Evolutionary conservation across 768 basidiomycete genomes (phyloP).

Genomic region (Podaxis sp.): DNA sequence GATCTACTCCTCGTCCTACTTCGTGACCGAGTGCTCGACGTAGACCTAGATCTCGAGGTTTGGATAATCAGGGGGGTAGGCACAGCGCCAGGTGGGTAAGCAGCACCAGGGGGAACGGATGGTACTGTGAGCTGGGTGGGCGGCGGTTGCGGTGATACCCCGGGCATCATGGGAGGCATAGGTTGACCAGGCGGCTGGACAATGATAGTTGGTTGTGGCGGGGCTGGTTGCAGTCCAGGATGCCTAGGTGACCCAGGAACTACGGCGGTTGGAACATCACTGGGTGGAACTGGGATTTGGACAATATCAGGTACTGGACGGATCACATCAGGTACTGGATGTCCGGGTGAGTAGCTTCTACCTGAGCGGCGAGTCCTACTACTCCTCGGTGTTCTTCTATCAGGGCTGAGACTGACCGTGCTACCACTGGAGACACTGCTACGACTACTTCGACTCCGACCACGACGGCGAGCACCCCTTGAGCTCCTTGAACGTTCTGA

Average conservation of each 20-base stretch:
- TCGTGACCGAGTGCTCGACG: not conserved
- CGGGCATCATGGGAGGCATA: slow-evolving; percentile 17
- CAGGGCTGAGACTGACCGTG: slow-evolving; percentile 14
- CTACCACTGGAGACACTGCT: slow-evolving; percentile 21
- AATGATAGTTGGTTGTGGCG: slow-evolving; percentile 27
- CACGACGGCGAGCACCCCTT: slow-evolving; percentile 10
- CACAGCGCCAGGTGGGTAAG: not conserved
- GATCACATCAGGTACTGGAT: slow-evolving; percentile 4
- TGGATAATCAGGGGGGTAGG: slow-evolving; percentile 8
- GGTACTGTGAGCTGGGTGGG: not conserved
- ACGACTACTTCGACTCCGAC: slow-evolving; percentile 19
- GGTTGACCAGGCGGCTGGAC: slow-evolving; percentile 29
- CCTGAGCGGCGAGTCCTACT: slow-evolving; percentile 16
- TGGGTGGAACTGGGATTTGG: slow-evolving; percentile 9
- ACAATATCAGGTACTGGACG: slow-evolving; percentile 10
- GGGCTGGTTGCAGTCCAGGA: slow-evolving; percentile 24
- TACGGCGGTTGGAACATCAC: slow-evolving; percentile 17
- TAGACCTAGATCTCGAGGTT: slow-evolving; percentile 9
- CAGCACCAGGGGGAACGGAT: not conserved
- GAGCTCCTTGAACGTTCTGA: slow-evolving; percentile 12
- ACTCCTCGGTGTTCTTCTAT: slow-evolving; percentile 16
- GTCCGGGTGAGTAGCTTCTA: slow-evolving; percentile 3
- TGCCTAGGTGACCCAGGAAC: slow-evolving; percentile 26
- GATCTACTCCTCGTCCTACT: slow-evolving; percentile 14
- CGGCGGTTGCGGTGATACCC: slow-evolving; percentile 6